Conservation (phyloP, 192 early-diverging fungal species). For the Gigaspora rosea region DNA sequence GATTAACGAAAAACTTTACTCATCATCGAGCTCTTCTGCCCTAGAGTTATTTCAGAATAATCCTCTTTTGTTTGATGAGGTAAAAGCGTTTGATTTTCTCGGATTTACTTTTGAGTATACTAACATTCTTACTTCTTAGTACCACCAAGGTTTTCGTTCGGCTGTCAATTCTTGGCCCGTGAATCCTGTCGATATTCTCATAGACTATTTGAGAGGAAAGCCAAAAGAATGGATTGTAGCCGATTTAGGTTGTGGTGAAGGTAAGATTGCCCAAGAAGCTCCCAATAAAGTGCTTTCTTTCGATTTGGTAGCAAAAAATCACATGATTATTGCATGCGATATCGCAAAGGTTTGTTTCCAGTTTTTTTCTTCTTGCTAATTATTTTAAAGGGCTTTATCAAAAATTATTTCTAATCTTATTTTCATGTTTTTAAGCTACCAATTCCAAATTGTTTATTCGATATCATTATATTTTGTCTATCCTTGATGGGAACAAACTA, state of each 20-base stretch:
- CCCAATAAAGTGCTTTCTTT: constrained; percentile 79
- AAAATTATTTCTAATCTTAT: neutral
- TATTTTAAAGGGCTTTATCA: neutral
- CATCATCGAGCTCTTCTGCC: constrained; percentile 72
- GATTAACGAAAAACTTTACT: constrained; percentile 97
- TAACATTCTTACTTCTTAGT: constrained; percentile 36
- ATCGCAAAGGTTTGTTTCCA: constrained; percentile 67
- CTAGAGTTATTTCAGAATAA: constrained; percentile 77
- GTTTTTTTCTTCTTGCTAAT: neutral
- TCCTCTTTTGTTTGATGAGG: constrained; percentile 86
- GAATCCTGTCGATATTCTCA: constrained; percentile 90
- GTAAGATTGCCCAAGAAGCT: constrained; percentile 74
- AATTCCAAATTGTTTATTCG: constrained; percentile 61
- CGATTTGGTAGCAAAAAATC: constrained; percentile 83
- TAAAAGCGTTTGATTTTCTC: no score
- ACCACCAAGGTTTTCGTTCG: constrained; percentile 91
- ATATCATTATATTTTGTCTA: constrained; percentile 89
- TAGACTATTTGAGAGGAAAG: constrained; percentile 59
- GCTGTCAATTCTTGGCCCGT: constrained; percentile 91
- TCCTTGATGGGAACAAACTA: constrained; percentile 98
- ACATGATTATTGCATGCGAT: constrained; percentile 86
- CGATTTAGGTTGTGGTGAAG: constrained; percentile 97
- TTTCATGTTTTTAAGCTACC: constrained; percentile 55
- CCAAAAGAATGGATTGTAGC: constrained; percentile 67
- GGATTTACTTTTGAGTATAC: no score